Evolutionary conservation across 192 early-diverging fungal genomes (phyloP).

Genomic region (Thamnidium elegans): DNA sequence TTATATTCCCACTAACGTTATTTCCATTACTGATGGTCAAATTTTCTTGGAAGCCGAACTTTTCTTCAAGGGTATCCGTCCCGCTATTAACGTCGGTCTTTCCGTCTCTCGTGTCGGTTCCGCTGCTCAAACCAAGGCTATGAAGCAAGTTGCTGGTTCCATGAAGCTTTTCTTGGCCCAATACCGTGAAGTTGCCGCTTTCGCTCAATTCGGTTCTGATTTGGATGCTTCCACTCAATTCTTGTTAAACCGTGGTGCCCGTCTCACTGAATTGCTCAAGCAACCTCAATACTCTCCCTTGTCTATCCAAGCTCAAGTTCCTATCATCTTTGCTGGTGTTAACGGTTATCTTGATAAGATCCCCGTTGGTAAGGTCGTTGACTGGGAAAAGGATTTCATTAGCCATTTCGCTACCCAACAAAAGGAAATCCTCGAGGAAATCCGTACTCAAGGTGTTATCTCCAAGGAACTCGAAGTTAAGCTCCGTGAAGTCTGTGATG

Average conservation of each 20-base stretch:
- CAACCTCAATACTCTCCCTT: conserved; percentile 98
- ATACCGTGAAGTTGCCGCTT: conserved; percentile 99
- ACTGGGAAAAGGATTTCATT: conserved; percentile 90
- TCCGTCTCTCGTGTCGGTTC: conserved; percentile 99
- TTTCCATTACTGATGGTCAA: conserved; percentile 99
- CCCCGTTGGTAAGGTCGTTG: conserved; percentile 87
- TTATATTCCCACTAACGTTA: conserved; percentile 99
- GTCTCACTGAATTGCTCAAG: conserved; percentile 98
- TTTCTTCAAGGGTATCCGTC: conserved; percentile 99
- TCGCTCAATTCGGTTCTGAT: conserved; percentile 99
- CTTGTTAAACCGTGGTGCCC: conserved; percentile 99
- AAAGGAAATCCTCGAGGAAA: conserved; percentile 81
- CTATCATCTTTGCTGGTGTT: conserved; percentile 98
- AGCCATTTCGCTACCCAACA: conserved; percentile 88
- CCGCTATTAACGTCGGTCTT: conserved; percentile 99
- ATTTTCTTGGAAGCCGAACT: conserved; percentile 99
- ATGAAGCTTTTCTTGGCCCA: conserved; percentile 99
- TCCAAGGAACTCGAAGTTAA: conserved; percentile 87
- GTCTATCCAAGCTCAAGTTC: conserved; percentile 96
- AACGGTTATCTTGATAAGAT: conserved; percentile 99
- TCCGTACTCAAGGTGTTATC: conserved; percentile 88
- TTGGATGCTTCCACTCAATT: conserved; percentile 99
- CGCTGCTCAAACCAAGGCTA: conserved; percentile 99
- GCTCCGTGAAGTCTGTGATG: conserved; percentile 83
- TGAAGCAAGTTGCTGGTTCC: conserved; percentile 99